These are phyloP conservation scores for Yarrowia keelungensis DNA, from an alignment of 805 yeast genomes.

Conservation along the genomic window DNA sequence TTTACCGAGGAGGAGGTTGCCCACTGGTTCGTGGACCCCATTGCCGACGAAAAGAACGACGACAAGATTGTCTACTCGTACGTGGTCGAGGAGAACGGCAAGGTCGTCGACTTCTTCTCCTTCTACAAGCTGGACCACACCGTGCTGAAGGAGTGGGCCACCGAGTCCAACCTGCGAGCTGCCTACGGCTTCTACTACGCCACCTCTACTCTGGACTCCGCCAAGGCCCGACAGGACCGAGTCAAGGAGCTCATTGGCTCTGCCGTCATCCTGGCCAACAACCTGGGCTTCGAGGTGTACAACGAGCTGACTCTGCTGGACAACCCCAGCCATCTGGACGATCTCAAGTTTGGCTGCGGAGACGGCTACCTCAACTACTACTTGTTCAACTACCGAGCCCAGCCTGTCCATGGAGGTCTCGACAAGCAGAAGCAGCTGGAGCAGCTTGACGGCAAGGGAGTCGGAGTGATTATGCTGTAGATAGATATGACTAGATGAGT, in stretches of 20 bases:
- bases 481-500: not conserved
- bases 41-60: slow-evolving; percentile 56
- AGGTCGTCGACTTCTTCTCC: slow-evolving; percentile 86
- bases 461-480: slow-evolving; percentile 87
- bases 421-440: slow-evolving; percentile 58
- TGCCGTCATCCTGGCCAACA: slow-evolving; percentile 76
- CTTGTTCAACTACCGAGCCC: slow-evolving; percentile 86
- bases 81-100: slow-evolving; percentile 65
- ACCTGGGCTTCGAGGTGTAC: slow-evolving; percentile 81
- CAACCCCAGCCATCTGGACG: slow-evolving; percentile 79
- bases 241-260: slow-evolving; percentile 69
- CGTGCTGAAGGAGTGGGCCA: slow-evolving; percentile 63
- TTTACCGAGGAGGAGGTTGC: slow-evolving; percentile 71
- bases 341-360: slow-evolving; percentile 88
- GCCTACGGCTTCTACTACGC: slow-evolving; percentile 94
- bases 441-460: slow-evolving; percentile 61
- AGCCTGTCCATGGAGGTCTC: slow-evolving; percentile 82
- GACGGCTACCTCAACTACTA: slow-evolving; percentile 93
- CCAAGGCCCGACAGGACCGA: slow-evolving; percentile 54
- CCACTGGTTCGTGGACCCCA: slow-evolving; percentile 73
- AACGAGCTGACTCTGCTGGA: slow-evolving; percentile 93
- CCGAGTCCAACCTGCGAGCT: slow-evolving; percentile 73
- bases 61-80: slow-evolving; percentile 70
- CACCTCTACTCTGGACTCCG: slow-evolving; percentile 63
- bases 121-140: slow-evolving; percentile 89